Conservation (phyloP, 2,329 filamentous ascomycete species). For the Microdochium trichocladiopsis region DNA sequence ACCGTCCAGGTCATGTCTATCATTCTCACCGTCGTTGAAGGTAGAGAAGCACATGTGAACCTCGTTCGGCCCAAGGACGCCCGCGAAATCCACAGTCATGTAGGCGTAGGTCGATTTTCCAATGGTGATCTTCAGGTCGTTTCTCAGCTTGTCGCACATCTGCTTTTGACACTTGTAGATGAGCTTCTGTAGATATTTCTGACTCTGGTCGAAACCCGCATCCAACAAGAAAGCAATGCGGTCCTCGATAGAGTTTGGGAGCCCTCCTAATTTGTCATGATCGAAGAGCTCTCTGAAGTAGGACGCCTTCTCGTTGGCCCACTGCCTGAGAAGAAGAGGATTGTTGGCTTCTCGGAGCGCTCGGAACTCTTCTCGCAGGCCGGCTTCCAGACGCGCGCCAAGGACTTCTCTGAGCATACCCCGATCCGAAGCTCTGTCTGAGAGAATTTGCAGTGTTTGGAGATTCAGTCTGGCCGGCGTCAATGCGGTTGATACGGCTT, state of each 20-base stretch:
- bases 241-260: constrained; percentile 45
- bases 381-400: constrained; percentile 36
- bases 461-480: constrained; percentile 52
- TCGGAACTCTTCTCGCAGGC: constrained; percentile 44
- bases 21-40: constrained; percentile 48
- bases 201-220: constrained; percentile 48
- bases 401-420: constrained; percentile 39
- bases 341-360: constrained; percentile 40
- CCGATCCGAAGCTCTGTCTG: constrained; percentile 46
- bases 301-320: constrained; percentile 36
- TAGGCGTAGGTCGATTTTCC: constrained; percentile 53
- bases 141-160: constrained; percentile 45
- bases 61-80: constrained; percentile 54
- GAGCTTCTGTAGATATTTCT: constrained; percentile 41
- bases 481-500: constrained; percentile 36
- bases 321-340: constrained; percentile 43
- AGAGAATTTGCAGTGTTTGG: constrained; percentile 62
- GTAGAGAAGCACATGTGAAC: constrained; percentile 62
- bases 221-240: constrained; percentile 46
- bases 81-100: constrained; percentile 63
- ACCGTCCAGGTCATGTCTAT: constrained; percentile 47
- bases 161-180: constrained; percentile 38
- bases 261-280: constrained; percentile 37
- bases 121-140: constrained; percentile 53
- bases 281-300: constrained; percentile 20